These are phyloP conservation scores for Metschnikowia chrysomelidarum DNA, from an alignment of 805 yeast genomes.

Conservation along the genomic window DNA sequence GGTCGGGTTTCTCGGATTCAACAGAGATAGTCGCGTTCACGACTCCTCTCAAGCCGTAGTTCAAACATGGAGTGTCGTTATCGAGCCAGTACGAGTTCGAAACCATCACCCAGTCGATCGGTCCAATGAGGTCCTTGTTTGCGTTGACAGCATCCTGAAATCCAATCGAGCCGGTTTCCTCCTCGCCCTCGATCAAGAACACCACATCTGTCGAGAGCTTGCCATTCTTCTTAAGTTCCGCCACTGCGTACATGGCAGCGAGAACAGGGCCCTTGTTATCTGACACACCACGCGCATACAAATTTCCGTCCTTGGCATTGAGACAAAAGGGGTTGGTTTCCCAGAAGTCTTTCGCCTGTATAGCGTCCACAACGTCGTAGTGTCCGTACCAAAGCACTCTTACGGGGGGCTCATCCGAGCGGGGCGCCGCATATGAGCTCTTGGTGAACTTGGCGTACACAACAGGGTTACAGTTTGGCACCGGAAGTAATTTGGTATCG, in stretches of 20 bases:
- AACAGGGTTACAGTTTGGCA: slow-evolving; percentile 78
- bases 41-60: slow-evolving; percentile 93
- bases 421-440: slow-evolving; percentile 1
- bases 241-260: slow-evolving; percentile 85
- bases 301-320: slow-evolving; percentile 76
- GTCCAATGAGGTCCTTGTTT: slow-evolving; percentile 55
- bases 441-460: slow-evolving; percentile 71
- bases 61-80: slow-evolving; percentile 82
- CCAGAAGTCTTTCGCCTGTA: slow-evolving; percentile 58
- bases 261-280: slow-evolving; percentile 94
- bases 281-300: slow-evolving; percentile 89
- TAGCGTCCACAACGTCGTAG: slow-evolving; percentile 89
- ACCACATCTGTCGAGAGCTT: slow-evolving; percentile 69
- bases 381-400: slow-evolving; percentile 90
- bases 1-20: slow-evolving; percentile 72
- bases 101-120: slow-evolving; percentile 83
- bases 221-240: slow-evolving; percentile 54
- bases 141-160: slow-evolving; percentile 64
- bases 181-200: slow-evolving; percentile 91
- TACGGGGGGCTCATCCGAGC: slow-evolving; percentile 12
- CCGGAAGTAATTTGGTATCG: slow-evolving; percentile 64
- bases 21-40: slow-evolving; percentile 75
- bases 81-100: slow-evolving; percentile 96
- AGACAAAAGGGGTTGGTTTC: slow-evolving; percentile 72
- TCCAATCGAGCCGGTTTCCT: slow-evolving; percentile 89